Base-by-base conservation (phyloP, 2,329 filamentous ascomycete species). In the Pseudocercospora pini-densiflorae region DNA sequence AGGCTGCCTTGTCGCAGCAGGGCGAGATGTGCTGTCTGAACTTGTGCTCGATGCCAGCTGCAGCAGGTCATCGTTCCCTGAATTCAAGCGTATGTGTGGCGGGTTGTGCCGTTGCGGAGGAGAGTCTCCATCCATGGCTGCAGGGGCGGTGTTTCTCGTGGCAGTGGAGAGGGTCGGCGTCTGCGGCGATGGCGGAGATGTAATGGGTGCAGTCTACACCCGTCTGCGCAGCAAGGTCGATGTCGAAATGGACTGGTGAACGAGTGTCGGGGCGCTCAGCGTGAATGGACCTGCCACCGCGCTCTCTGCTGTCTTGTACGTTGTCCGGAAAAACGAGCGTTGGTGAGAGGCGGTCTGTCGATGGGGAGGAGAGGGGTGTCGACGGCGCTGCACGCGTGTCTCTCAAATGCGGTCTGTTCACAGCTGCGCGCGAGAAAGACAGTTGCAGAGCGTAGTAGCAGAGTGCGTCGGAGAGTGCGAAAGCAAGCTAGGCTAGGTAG, bases 21-120 rank as follows among this genome's bases (percentile, higher is more conserved):
- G 79, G 51, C 79, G 77, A 45, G 70, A 65, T 36, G 70, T 66
- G 57, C 66, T 27, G 45, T 71, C 63, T 40, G 65, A 31, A 51
- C 51, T 58, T 16, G 59, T 61, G 64, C 66, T 55, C 7, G 71
- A 64, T 47, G 79, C 72, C 69, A 79, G 77, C 65, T 77, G 79
- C 68, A 82, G 79, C 33, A 84, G 78, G 73, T 89, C 83, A 70
- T 86, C 82, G 70, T 81, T 83, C 54, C 85, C 87, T 27, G 87
- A 89, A 74, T 90, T 90, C 69, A 90, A 82, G 64, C 87, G 86
- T 66, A 90, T 87, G 70, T 90, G 88, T 70, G 88, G 87, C 68
- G 84, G 73, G 45, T 68, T 71, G 64, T 74, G 72, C 64, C 75
- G 54, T 61, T 51, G 59, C 43, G 59, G 59, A 14, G 59, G 59